Base-by-base conservation (phyloP, 1,139 yeast species). In the Blastobotrys raffinosifermentans region DNA sequence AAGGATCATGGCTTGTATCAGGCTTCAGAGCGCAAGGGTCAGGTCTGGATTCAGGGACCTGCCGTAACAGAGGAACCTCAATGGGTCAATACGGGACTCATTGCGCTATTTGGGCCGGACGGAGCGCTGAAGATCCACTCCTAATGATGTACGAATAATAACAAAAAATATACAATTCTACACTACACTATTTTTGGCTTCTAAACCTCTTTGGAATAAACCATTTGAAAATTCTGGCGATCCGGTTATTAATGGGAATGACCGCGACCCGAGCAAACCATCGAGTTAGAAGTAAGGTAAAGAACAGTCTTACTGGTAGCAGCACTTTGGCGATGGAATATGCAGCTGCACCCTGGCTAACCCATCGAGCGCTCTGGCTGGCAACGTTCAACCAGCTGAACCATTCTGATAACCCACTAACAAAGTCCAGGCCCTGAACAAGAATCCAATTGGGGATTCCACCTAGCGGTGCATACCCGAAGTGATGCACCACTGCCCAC, bases 41-140 rank as follows among this genome's bases (percentile, higher is more conserved):
- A 40, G 40, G 42, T 57, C 16, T 43, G 45, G 34, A 46, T 58
- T 8, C 46, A 56, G 14, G 62, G 63, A 2, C 49, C 49, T 17
- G 35, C 54, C 1, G 36, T 49, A 1, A 43, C 53, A 2, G 37
- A 40, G 3, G 26, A 20, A 1, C 32, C 29, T 4, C 56, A 50
- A 10, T 57, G 61, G 61, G 32, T 44, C 1, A 49, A 47, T 19
- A 55, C 60, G 2, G 53, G 47, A 11, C 40, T 55, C 16, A 35
- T 46, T 11, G 62, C 53, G 8, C 38, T 39, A 17, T 50, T 55
- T 48, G 59, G 55, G 4, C 23, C 34, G 3, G 63, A 59, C 30
- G 62, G 63, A 2, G 55, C 61, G 57, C 80, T 83, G 32, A 45
- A 44, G 34, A 20, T 20, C n/a, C 23, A 20, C n/a, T n/a, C n/a